Conservation (phyloP, 2,329 filamentous ascomycete species). For the Aspergillus pseudoglaucus region DNA sequence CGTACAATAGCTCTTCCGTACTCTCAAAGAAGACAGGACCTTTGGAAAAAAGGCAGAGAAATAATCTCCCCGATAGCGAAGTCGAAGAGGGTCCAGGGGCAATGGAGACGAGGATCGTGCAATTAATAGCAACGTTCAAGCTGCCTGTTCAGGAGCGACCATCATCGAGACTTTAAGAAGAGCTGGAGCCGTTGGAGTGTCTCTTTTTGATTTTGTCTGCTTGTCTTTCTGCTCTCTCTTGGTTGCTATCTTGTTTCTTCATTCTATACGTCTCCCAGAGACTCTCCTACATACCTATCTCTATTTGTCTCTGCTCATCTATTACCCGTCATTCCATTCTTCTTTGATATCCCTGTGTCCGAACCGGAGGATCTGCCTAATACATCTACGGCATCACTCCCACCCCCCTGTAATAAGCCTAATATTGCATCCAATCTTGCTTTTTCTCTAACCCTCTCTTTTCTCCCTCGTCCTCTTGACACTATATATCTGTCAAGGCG, state of each 20-base stretch:
- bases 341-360: neutral
- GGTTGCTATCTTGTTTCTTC: neutral
- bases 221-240: neutral
- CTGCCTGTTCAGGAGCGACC: neutral
- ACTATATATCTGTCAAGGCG: neutral
- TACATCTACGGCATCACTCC: too few species aligned
- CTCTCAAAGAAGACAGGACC: too few species aligned
- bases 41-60: too few species aligned
- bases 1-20: too few species aligned
- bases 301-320: neutral
- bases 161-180: neutral
- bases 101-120: neutral
- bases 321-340: neutral
- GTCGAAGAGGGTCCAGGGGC: constrained; percentile 1
- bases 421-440: neutral
- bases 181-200: neutral
- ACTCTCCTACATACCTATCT: neutral
- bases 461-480: neutral
- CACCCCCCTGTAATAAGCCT: neutral
- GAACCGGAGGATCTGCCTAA: too few species aligned
- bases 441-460: neutral
- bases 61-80: neutral
- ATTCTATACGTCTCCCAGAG: neutral
- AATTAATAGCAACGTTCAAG: neutral
- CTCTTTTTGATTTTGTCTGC: neutral